Base-by-base conservation (phyloP, 306 rosid species). In the Parietaria judaica region DNA sequence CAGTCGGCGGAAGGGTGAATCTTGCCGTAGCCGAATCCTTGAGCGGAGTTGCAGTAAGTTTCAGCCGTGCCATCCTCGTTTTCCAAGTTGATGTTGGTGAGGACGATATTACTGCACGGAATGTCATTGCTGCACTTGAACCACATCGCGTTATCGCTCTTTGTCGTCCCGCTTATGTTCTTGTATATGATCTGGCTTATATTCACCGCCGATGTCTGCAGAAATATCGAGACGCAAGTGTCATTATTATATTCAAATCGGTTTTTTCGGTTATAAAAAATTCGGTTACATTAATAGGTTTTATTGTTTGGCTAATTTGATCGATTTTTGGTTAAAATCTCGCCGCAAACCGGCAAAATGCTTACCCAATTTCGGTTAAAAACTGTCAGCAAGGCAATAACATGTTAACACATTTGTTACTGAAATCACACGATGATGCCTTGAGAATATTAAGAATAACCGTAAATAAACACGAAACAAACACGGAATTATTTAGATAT, bases 1-100 rank as follows among this genome's bases (percentile, higher is more conserved):
- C 99, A 94, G 56, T 94, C 99, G 34, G 97, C 99, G 34, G 97
- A 84, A 62, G 99, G 99, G 71, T 94, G 94, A 39, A 94, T 83
- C 3, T 74, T 61, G 0, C 97, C 99, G 48, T 75, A 81, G 35
- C 90, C 86, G 51, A 81, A 84, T 39, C 97, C 99, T 79, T 84
- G 84, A 11, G 99, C 99, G 52, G 95, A 83, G 74, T 89, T 87
- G 66, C 99, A 94, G 51, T 86, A 94, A 51, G 99, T 73, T 72
- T 94, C 99, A 61, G 76, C 99, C 0, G 86, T 74, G 54, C 99
- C 95, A 63, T 94, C 97, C 11, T 79, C 70, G 79, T 74, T 88
- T 72, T 88, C 87, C 11, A 94, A 83, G 76, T 94, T 72, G 54
- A 94, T 75, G 46, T 89, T 83, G 76, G 94, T 84, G 6, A 94